Percentiles rank a stretch among this genome's conserved stretches.
These are phyloP conservation scores for Vitis riparia DNA, from an alignment of 164 flowering plant species.

Conservation along the genomic window DNA sequence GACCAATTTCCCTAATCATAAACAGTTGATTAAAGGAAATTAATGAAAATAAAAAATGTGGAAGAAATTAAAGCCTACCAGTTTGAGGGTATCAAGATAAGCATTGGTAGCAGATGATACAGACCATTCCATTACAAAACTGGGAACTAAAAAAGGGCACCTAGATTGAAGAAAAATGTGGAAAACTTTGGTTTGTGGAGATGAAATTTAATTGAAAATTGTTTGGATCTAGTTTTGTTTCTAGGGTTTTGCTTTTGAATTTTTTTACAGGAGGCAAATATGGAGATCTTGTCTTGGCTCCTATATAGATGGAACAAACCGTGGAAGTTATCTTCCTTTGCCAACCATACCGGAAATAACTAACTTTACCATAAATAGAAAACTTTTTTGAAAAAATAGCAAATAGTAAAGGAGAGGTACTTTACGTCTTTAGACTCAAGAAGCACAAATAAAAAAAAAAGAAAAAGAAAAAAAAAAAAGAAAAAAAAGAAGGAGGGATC, in stretches of 20 bases:
- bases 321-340: not conserved
- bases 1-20: no score
- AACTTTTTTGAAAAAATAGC: no score
- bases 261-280: not conserved
- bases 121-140: constrained; percentile 46
- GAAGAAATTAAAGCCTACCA: constrained; percentile 27
- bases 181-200: no score
- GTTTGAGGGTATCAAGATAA: constrained; percentile 49
- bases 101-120: constrained; percentile 50
- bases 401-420: no score
- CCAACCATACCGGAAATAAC: not conserved
- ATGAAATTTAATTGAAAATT: no score
- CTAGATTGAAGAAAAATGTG: not conserved
- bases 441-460: no score
- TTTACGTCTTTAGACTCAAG: no score
- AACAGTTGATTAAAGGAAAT: not conserved
- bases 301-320: not conserved
- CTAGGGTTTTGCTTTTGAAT: not conserved
- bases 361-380: not conserved
- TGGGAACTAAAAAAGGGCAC: no score
- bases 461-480: constrained; percentile 8
- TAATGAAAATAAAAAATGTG: not conserved
- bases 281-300: no score
- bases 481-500: no score
- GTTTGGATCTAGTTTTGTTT: no score